These are phyloP conservation scores for Spergularia marina DNA, from an alignment of 148 eudicot species.

Conservation along the genomic window DNA sequence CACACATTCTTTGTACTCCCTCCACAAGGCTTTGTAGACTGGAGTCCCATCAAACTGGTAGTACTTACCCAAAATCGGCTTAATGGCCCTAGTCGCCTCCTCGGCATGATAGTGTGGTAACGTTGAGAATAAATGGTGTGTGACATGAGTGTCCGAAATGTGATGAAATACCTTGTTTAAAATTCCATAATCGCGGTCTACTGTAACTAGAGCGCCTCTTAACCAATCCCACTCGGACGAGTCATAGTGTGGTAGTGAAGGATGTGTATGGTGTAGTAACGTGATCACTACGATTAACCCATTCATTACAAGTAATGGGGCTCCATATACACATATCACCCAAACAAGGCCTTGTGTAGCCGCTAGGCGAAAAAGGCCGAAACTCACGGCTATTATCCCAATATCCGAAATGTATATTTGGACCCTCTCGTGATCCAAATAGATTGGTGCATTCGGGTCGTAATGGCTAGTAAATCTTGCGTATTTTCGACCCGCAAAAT, in stretches of 20 bases:
- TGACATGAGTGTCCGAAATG: conserved; percentile 82
- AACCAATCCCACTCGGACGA: conserved; percentile 94
- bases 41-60: conserved; percentile 74
- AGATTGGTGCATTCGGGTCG: conserved; percentile 85
- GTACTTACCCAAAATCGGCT: conserved; percentile 69
- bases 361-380: conserved; percentile 52
- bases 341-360: conserved; percentile 57
- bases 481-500: conserved; percentile 65
- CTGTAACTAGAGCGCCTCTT: conserved; percentile 74
- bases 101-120: conserved; percentile 91
- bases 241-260: conserved; percentile 75
- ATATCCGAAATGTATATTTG: conserved; percentile 68
- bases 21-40: conserved; percentile 58
- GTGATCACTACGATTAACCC: conserved; percentile 79
- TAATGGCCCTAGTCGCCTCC: conserved; percentile 90
- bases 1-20: conserved; percentile 79
- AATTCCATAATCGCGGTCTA: conserved; percentile 74
- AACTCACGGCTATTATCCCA: conserved; percentile 46
- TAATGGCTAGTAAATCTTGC: conserved; percentile 76
- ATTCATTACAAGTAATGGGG: conserved; percentile 65
- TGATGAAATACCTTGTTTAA: conserved; percentile 81
- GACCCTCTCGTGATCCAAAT: conserved; percentile 61
- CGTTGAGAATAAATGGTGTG: conserved; percentile 80
- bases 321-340: conserved; percentile 66
- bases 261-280: conserved; percentile 81